Conservation (phyloP, 305 asterid species). For the Rubia balearica region DNA sequence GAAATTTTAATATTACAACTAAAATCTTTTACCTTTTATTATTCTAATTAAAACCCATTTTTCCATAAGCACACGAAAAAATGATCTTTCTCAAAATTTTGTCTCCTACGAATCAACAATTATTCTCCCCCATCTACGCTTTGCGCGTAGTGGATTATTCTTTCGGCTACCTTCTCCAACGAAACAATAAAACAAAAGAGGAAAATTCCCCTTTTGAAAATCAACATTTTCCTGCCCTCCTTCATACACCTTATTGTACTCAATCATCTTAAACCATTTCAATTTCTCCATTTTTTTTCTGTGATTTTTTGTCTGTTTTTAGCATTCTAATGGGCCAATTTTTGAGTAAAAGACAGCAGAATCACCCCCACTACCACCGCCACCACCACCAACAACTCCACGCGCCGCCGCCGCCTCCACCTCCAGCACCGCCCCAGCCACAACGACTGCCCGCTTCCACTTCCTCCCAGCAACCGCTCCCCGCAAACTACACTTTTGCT, state of each 20-base stretch:
- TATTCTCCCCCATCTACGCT: too few relatives aligned
- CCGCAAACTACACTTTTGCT: slow-evolving; percentile 35
- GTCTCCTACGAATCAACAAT: too few relatives aligned
- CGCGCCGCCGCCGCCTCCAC: slow-evolving; percentile 18
- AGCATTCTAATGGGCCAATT: slow-evolving; percentile 38
- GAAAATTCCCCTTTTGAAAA: not conserved
- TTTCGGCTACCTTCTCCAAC: not conserved
- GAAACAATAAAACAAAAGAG: not conserved
- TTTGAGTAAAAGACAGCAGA: slow-evolving; percentile 46
- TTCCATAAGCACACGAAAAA: too few relatives aligned
- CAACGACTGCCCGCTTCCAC: slow-evolving; percentile 18
- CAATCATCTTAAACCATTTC: not conserved
- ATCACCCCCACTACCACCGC: slow-evolving; percentile 14
- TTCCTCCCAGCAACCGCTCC: slow-evolving; percentile 23
- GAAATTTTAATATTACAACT: too few relatives aligned
- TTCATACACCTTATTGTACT: not conserved
- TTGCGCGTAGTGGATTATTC: too few relatives aligned
- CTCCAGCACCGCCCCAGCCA: not conserved
- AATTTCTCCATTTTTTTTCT: not conserved
- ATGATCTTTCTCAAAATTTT: too few relatives aligned
- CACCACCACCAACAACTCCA: slow-evolving; percentile 10
- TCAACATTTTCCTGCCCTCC: not conserved
- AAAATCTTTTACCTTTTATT: too few relatives aligned
- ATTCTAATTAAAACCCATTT: too few relatives aligned
- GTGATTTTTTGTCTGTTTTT: not conserved